These are phyloP conservation scores for Discostella stelligera DNA, from an alignment of 352 stramenopile species.

Conservation along the genomic window DNA sequence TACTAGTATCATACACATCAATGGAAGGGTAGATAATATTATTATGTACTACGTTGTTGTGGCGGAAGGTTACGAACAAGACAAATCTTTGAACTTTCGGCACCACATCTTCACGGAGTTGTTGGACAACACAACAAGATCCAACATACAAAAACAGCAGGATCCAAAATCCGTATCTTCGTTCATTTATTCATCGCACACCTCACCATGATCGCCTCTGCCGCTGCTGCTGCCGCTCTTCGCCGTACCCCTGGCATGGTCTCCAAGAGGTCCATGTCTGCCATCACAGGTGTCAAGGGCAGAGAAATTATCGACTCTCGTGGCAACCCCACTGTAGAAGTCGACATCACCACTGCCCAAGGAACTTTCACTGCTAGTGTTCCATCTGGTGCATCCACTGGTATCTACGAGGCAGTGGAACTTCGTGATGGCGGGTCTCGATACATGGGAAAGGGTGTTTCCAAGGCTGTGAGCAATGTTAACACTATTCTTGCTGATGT, in stretches of 20 bases:
- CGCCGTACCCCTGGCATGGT: conserved; percentile 31
- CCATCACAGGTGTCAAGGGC: conserved; percentile 86
- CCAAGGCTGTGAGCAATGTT: conserved; percentile 97
- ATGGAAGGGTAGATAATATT: no score
- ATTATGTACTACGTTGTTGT: no score
- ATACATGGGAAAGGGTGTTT: conserved; percentile 98
- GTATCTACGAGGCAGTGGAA: conserved; percentile 93
- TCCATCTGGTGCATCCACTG: conserved; percentile 93
- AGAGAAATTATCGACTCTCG: conserved; percentile 98
- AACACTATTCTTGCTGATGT: conserved; percentile 95
- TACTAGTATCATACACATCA: no score
- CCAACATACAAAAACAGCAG: no score
- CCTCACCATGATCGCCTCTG: conserved; percentile 42
- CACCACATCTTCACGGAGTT: neutral
- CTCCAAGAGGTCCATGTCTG: conserved; percentile 63
- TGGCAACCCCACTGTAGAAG: conserved; percentile 98
- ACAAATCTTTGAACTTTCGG: neutral
- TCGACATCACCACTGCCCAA: conserved; percentile 86
- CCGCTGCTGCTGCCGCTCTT: conserved; percentile 33
- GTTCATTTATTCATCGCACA: conserved; percentile 8
- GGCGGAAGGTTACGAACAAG: neutral
- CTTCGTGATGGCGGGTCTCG: conserved; percentile 92
- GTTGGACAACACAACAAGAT: no score
- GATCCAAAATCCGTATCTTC: no score
- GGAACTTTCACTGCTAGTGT: conserved; percentile 90